Evolutionary conservation across 345 rosid species (phyloP), one percentile per base, ranked within the genome.

Genomic region (Citrus maxima): DNA sequence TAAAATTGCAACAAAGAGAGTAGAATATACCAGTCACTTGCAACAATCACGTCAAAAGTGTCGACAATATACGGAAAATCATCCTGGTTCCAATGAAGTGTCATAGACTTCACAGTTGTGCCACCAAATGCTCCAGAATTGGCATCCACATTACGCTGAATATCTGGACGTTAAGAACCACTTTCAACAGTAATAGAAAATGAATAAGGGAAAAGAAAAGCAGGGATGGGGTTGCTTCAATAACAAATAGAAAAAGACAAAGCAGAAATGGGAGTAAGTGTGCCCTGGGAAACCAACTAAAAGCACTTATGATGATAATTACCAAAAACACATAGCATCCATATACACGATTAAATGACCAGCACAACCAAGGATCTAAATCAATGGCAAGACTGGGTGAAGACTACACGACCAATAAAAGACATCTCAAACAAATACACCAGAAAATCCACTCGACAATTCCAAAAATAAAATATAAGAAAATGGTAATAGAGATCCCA

Each of bases 11-110:
- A 72, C 13, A 76, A 70, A 77, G 77, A 78, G 87, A 70, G 80
- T 19, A 79, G 69, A 73, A 76, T 58, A 78, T 88, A 97, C 98
- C 97, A 93, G 75, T 97, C 99, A 82, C 98, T 92, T 21, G 98
- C 94, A 80, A 93, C 82, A 64, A 97, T 90, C 87, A 93, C 60
- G 80, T 94, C 93, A 73, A 89, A 93, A 71, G 35, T 46, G 85
- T 87, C 70, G 73, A 85, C 71, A 21, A 84, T 72, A 72, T 81
- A 78, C 67, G 90, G 81, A 80, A 86, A 67, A 60, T 86, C 86
- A 22, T 84, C 78, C 76, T 90, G 87, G 83, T 90, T 88, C 99
- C 99, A 97, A 78, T 92, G 99, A 80, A 94, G 83, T 70, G 80
- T 77, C 94, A 88, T 82, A 75, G 89, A 82, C 80, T 75, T 90